Conservation (phyloP, 805 yeast species). For the Candida wancherniae region DNA sequence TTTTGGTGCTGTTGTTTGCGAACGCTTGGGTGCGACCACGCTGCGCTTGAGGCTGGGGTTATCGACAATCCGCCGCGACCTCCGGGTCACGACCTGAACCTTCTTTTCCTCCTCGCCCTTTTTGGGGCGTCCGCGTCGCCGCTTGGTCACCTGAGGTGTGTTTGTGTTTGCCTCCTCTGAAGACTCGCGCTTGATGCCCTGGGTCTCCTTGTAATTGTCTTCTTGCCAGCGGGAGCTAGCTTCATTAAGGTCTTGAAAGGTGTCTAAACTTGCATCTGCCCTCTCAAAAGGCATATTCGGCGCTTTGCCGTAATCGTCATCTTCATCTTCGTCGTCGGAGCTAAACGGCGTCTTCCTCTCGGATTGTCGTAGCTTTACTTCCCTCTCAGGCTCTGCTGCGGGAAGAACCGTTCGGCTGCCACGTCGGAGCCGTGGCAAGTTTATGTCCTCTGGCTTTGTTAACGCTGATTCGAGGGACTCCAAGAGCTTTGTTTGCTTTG, state of each 20-base stretch:
- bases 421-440: slow-evolving; percentile 16
- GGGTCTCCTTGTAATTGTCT: background rate
- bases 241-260: no score
- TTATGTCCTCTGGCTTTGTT: slow-evolving; percentile 18
- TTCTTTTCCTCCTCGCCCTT: slow-evolving; percentile 11
- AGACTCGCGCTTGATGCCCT: background rate
- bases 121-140: slow-evolving; percentile 17
- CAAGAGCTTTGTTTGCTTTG: slow-evolving; percentile 1
- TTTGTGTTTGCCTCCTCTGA: background rate
- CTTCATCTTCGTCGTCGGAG: slow-evolving; percentile 15
- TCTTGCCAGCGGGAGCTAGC: no score
- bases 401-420: background rate
- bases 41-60: slow-evolving; percentile 12
- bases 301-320: slow-evolving; percentile 4
- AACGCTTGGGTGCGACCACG: slow-evolving; percentile 4
- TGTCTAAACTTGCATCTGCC: no score
- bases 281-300: no score
- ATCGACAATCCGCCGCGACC: slow-evolving; percentile 13
- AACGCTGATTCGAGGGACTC: slow-evolving; percentile 24
- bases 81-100: slow-evolving; percentile 10
- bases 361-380: slow-evolving; percentile 3
- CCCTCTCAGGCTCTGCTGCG: background rate
- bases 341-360: slow-evolving; percentile 10
- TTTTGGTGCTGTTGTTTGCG: slow-evolving; percentile 2
- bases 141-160: slow-evolving; percentile 5